Evolutionary conservation across 1,284 basidiomycete genomes (phyloP).

Genomic region (Somion occarium): DNA sequence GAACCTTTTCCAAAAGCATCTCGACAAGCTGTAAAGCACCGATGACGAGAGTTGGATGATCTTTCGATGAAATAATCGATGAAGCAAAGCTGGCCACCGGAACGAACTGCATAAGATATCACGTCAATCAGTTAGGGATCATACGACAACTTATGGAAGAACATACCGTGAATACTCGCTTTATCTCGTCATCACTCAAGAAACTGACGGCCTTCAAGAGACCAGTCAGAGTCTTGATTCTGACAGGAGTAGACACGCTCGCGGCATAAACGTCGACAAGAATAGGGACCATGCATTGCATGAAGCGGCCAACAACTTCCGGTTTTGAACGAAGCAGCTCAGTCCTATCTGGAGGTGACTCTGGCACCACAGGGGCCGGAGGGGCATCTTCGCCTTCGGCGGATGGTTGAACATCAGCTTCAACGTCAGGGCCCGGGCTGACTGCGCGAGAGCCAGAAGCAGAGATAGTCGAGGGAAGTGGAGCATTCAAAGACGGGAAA

Average conservation of each 20-base stretch:
- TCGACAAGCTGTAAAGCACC: constrained; percentile 90
- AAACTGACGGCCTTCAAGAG: constrained; percentile 88
- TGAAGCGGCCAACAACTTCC: constrained; percentile 76
- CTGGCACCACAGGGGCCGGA: constrained; percentile 25
- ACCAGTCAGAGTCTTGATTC: constrained; percentile 83
- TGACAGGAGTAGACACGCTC: constrained; percentile 80
- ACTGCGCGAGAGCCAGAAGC: constrained; percentile 20
- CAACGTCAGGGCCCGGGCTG: constrained; percentile 27
- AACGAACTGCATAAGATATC: constrained; percentile 56
- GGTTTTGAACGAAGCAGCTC: constrained; percentile 73
- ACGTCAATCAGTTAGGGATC: constrained; percentile 9
- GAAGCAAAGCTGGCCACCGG: constrained; percentile 91
- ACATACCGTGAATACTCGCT: constrained; percentile 67
- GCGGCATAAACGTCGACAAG: constrained; percentile 94
- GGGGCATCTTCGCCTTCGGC: constrained; percentile 33
- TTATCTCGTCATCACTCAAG: constrained; percentile 73
- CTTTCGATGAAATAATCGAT: constrained; percentile 86
- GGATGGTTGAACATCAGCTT: constrained; percentile 22
- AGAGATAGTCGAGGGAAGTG: not conserved
- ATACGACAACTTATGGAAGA: constrained; percentile 2
- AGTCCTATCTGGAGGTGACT: constrained; percentile 49
- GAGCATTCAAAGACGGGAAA: constrained; percentile 10
- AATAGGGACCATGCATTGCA: constrained; percentile 84
- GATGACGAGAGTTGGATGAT: constrained; percentile 81
- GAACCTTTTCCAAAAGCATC: constrained; percentile 77